Conservation (phyloP, 1,284 basidiomycete species). For the Pseudozyma pruni region DNA sequence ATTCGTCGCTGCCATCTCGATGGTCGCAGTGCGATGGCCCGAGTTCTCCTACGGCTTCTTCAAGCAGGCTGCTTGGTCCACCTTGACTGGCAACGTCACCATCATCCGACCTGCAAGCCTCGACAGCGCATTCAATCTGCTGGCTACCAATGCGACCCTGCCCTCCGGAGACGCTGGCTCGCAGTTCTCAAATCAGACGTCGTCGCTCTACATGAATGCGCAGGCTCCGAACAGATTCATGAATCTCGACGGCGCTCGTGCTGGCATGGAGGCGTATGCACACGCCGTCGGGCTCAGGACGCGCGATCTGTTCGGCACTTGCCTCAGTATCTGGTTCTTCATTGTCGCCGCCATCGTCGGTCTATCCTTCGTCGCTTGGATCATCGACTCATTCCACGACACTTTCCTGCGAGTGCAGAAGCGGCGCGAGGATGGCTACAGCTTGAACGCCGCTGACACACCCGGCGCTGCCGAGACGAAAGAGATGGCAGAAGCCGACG, state of each 20-base stretch:
- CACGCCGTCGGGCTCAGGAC: conserved; percentile 81
- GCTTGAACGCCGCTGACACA: conserved; percentile 12
- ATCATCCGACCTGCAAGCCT: conserved; percentile 32
- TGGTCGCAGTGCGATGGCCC: conserved; percentile 95
- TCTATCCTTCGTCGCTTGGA: conserved; percentile 77
- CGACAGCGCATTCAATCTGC: conserved; percentile 23
- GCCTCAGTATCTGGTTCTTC: conserved; percentile 82
- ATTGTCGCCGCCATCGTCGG: conserved; percentile 79
- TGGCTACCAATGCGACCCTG: conserved; percentile 47
- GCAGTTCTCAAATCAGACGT: conserved; percentile 77
- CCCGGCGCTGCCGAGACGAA: conserved; percentile 18
- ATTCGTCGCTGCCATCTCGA: conserved; percentile 78
- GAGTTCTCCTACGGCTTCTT: conserved; percentile 78
- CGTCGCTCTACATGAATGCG: conserved; percentile 81
- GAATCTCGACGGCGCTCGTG: conserved; percentile 68
- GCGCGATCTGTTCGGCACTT: conserved; percentile 84
- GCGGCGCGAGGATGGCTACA: conserved; percentile 46
- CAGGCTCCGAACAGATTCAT: conserved; percentile 78
- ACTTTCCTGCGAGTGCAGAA: conserved; percentile 29
- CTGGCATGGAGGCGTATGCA: conserved; percentile 82
- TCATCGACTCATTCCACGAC: conserved; percentile 49
- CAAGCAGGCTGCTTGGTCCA: conserved; percentile 68
- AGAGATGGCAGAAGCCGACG: conserved; percentile 19
- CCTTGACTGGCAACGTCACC: conserved; percentile 50
- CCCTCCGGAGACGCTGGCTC: conserved; percentile 49